Base-by-base conservation (phyloP, 345 rosid species). In the Lagerstroemia speciosa region DNA sequence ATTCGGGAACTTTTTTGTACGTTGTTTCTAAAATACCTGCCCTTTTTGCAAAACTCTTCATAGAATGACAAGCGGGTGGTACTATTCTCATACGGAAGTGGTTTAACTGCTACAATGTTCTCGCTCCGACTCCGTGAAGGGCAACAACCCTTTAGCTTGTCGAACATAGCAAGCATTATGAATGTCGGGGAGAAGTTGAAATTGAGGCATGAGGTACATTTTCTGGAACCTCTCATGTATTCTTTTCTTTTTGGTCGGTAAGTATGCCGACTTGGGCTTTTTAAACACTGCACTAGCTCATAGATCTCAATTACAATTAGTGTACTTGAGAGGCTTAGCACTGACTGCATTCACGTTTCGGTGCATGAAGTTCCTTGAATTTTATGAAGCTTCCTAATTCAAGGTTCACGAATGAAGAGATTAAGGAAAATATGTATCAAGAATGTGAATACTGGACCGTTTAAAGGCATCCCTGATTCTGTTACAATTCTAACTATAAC, bases 51-150 rank as follows among this genome's bases (percentile, higher is more conserved):
- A 60, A 62, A 0, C 61, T 50, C 68, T 31, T 65, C 67, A 60
- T 46, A 94, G 99, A 85, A 70, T 16, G 97, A 94, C 53, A 87
- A 87, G 78, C 85, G 92, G 71, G 90, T 86, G 64, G 62, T 95
- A 33, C 62, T 95, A 84, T 95, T 95, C 85, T 95, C 99, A 3
- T 95, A 95, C 64, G 99, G 99, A 63, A 95, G 99, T 78, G 99
- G 99, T 73, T 80, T 82, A 72, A 81, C 90, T 20, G 89, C 99
- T 29, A 90, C 98, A 26, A 87, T 95, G 94, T 92, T 95, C 77
- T 90, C 98, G 7, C 68, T 95, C 75, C 78, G 82, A 55, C 78
- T 95, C 77, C 67, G 76, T 29, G 90, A 81, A 60, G 92, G 88
- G 57, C 76, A 82, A 70, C 46, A 82, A 52, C 93, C 94, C 11